Evolutionary conservation across 768 basidiomycete genomes (phyloP).

Genomic region (Phaeotremella fagi): DNA sequence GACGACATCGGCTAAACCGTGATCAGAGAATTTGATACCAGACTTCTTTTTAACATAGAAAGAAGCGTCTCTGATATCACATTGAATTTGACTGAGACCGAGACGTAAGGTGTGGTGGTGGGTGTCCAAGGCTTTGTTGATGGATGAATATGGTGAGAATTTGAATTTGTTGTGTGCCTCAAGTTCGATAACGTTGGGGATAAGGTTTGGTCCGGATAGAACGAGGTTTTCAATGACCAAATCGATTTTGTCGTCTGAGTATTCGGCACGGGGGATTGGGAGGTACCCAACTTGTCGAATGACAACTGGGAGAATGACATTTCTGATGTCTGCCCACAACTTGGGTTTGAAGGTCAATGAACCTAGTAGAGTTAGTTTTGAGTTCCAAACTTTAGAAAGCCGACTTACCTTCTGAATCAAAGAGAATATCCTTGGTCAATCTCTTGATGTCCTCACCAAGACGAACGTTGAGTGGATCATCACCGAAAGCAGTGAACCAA

Average conservation of each 20-base stretch:
- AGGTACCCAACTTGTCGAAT: constrained; percentile 61
- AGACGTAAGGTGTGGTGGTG: constrained; percentile 67
- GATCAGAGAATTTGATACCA: constrained; percentile 61
- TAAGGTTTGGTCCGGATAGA: constrained; percentile 67
- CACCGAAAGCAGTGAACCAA: constrained; percentile 81
- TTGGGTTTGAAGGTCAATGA: constrained; percentile 84
- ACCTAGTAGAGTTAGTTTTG: no score
- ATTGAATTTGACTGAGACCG: constrained; percentile 78
- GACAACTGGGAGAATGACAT: constrained; percentile 72
- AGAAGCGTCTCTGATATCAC: constrained; percentile 77
- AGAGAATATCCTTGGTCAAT: constrained; percentile 73
- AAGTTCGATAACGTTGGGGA: constrained; percentile 58
- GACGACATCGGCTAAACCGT: constrained; percentile 46
- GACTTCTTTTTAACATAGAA: constrained; percentile 86
- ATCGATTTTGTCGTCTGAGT: constrained; percentile 66
- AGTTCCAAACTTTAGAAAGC: no score
- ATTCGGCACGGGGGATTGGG: constrained; percentile 7
- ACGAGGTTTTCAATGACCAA: constrained; percentile 91
- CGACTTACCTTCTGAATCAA: constrained; percentile 62
- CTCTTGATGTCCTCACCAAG: constrained; percentile 74
- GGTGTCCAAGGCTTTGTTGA: constrained; percentile 53
- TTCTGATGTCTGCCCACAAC: constrained; percentile 78
- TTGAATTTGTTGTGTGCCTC: constrained; percentile 77
- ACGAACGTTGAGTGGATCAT: constrained; percentile 74
- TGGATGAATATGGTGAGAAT: constrained; percentile 69